Evolutionary conservation across 75 land plant species (phyloP).

Genomic region (Gnetum montanum): DNA sequence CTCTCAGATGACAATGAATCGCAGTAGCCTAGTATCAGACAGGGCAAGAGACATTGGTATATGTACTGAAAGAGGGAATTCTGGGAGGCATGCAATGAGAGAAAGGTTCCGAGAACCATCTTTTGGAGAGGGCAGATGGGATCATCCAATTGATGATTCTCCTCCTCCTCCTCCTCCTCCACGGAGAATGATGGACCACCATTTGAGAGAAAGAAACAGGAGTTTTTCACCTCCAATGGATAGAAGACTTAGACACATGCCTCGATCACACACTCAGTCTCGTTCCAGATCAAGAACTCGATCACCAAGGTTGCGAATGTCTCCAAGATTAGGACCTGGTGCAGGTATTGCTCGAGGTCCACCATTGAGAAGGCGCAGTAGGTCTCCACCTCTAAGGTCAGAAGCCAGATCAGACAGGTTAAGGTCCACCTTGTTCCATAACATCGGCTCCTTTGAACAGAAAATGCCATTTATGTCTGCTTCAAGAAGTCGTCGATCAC

Average conservation of each 20-base stretch:
- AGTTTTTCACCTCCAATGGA: slow-evolving; percentile 26
- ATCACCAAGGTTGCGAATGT: slow-evolving; percentile 23
- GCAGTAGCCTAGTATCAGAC: not conserved
- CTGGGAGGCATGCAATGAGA: slow-evolving; percentile 5
- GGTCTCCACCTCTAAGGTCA: slow-evolving; percentile 34
- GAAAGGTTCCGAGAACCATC: slow-evolving; percentile 15
- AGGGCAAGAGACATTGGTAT: slow-evolving; percentile 6
- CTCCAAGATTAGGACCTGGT: slow-evolving; percentile 24
- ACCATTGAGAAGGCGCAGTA: slow-evolving; percentile 6
- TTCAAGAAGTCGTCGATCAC: slow-evolving; percentile 33
- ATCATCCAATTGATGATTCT: slow-evolving; percentile 13
- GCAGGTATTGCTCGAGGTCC: slow-evolving; percentile 8
- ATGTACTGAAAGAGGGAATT: slow-evolving; percentile 7
- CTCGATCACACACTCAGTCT: slow-evolving; percentile 19
- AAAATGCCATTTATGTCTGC: slow-evolving; percentile 20
- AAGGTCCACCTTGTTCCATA: slow-evolving; percentile 17
- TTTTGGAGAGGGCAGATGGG: slow-evolving; percentile 16
- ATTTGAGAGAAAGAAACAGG: slow-evolving; percentile 14
- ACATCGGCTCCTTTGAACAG: slow-evolving; percentile 19
- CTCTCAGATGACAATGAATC: slow-evolving; percentile 9
- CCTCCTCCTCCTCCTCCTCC: not conserved
- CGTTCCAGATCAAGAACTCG: slow-evolving; percentile 35
- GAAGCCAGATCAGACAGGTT: slow-evolving; percentile 18
- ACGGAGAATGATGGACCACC: slow-evolving; percentile 5
- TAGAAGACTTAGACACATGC: slow-evolving; percentile 6